Percentiles rank a stretch among this genome's conserved stretches.
These are phyloP conservation scores for Themeda triandra DNA, from an alignment of 176 grass and related monocot genomes.

Conservation along the genomic window DNA sequence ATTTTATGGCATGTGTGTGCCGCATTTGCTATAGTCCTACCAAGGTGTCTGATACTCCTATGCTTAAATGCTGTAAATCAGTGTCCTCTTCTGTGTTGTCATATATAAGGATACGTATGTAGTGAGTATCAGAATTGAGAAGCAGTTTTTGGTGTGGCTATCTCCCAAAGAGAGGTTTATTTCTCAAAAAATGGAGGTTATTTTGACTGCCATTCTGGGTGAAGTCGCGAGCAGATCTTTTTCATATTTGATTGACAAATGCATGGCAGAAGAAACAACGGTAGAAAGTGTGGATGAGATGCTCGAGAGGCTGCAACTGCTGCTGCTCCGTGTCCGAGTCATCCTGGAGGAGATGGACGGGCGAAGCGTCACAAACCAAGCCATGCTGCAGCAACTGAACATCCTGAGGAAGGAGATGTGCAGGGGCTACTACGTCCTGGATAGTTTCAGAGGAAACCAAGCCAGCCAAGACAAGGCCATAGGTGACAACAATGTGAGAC, in stretches of 20 bases:
- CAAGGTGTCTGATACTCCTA: too few species aligned
- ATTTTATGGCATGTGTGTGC: too few species aligned
- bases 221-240: not conserved
- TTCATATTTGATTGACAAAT: not conserved
- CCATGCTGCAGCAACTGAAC: constrained; percentile 16
- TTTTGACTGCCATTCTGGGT: too few species aligned
- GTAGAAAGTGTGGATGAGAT: not conserved
- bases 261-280: not conserved
- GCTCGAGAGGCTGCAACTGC: not conserved
- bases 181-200: too few species aligned
- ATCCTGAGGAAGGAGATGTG: constrained; percentile 2
- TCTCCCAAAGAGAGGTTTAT: too few species aligned
- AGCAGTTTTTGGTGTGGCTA: too few species aligned
- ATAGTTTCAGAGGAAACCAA: not conserved
- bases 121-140: too few species aligned
- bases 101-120: too few species aligned
- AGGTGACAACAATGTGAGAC: too few species aligned
- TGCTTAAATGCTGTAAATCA: too few species aligned
- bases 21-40: too few species aligned
- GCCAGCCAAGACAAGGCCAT: not conserved
- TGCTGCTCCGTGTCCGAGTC: not conserved
- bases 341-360: not conserved
- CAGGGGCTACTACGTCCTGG: not conserved
- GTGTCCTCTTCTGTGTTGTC: too few species aligned
- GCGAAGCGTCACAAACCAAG: not conserved